These are phyloP conservation scores for Gaultheria prostrata DNA, from an alignment of 148 eudicot species.

Conservation along the genomic window DNA sequence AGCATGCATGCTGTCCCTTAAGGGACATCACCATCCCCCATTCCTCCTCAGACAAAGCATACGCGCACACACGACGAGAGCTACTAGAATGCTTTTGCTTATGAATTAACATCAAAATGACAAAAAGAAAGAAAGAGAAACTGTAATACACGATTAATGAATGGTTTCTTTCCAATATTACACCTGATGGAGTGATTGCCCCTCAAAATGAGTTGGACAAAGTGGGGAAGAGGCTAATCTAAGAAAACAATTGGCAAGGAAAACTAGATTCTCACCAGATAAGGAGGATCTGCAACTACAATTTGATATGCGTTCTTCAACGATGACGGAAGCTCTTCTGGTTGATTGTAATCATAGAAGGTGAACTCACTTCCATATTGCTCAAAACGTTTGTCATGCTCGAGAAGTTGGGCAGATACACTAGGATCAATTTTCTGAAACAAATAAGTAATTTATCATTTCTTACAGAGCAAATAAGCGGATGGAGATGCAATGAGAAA, in stretches of 20 bases:
- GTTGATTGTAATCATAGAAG: conserved; percentile 86
- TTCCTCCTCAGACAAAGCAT: neutral
- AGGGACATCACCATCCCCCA: too few relatives aligned
- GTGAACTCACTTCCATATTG: conserved; percentile 90
- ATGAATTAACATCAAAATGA: neutral
- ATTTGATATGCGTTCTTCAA: conserved; percentile 71
- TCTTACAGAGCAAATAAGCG: neutral
- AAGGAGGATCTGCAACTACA: conserved; percentile 93
- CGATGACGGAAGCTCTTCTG: conserved; percentile 68
- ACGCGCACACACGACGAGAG: neutral
- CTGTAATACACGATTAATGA: too few relatives aligned
- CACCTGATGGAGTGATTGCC: neutral
- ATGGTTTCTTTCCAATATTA: neutral
- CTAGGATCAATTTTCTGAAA: conserved; percentile 66
- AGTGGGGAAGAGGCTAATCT: neutral
- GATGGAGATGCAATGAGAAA: neutral
- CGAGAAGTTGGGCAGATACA: conserved; percentile 66
- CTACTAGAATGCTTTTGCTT: neutral
- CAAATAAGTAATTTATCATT: neutral
- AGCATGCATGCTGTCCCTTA: too few relatives aligned
- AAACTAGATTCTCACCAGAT: conserved; percentile 53
- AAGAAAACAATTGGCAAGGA: neutral
- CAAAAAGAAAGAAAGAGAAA: neutral
- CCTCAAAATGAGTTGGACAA: neutral
- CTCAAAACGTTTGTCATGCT: conserved; percentile 80